phyloP scores from a whole-genome alignment of 768 basidiomycete species.

The Chalciporus piperatus region DNA sequence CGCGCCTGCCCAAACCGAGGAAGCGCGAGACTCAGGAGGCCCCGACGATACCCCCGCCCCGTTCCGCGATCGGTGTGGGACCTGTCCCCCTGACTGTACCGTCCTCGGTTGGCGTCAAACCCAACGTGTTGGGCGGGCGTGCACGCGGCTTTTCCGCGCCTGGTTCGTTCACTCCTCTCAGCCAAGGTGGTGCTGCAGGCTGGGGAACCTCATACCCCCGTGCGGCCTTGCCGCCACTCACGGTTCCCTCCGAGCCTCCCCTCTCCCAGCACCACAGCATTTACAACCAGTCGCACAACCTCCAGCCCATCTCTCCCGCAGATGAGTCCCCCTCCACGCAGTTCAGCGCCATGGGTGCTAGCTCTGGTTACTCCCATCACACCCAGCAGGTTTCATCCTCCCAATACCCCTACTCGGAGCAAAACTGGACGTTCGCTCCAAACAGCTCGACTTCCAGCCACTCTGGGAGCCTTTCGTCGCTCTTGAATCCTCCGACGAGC shows the following conservation, averaged over 20 bases:
- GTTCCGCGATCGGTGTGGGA: slow-evolving; percentile 72
- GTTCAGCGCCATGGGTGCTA: slow-evolving; percentile 40
- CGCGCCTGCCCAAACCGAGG: slow-evolving; percentile 83
- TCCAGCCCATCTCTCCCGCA: slow-evolving; percentile 66
- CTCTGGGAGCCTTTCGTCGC: slow-evolving; percentile 72
- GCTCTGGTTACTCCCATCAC: slow-evolving; percentile 30
- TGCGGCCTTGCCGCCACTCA: slow-evolving; percentile 73
- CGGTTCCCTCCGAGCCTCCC: slow-evolving; percentile 74
- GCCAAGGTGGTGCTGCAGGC: slow-evolving; percentile 51
- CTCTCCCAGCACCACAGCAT: slow-evolving; percentile 54
- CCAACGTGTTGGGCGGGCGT: slow-evolving; percentile 49
- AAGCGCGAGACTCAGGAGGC: slow-evolving; percentile 73
- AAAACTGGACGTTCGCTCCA: slow-evolving; percentile 50
- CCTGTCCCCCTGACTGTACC: slow-evolving; percentile 65
- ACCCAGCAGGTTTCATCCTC: slow-evolving; percentile 42
- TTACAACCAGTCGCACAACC: slow-evolving; percentile 55
- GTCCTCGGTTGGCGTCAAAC: slow-evolving; percentile 37
- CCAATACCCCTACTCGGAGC: slow-evolving; percentile 64
- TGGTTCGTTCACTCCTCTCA: slow-evolving; percentile 72
- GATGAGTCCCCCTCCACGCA: slow-evolving; percentile 63
- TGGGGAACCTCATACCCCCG: slow-evolving; percentile 64
- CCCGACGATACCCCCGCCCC: slow-evolving; percentile 70
- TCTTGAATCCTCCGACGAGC: slow-evolving; percentile 64
- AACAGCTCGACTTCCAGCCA: slow-evolving; percentile 59
- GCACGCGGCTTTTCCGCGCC: slow-evolving; percentile 82